Evolutionary conservation across 2,329 filamentous ascomycete genomes (phyloP), one percentile per base, ranked within the genome.

Genomic region (Aureobasidium sp.): DNA sequence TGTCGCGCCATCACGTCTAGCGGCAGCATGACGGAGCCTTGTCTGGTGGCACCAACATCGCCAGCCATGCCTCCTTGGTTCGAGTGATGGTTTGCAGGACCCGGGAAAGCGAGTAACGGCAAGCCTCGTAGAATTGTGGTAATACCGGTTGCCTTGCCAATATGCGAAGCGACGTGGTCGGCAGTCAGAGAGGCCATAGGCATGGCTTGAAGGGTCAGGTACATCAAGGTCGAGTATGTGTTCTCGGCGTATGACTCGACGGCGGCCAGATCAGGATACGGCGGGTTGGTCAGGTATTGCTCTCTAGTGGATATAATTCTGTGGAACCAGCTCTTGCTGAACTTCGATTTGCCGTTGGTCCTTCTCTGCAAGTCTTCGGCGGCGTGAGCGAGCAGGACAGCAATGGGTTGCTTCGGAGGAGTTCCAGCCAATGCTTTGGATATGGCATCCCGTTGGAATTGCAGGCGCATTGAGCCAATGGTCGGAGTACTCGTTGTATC

Each of bases 121-220:
- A 97, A 80, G 0, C 94, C 93, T 44, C 93, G 83, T n/a, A 99
- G 78, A 0, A 96, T 84, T 1, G 93, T 88, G 2, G 87, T 82
- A 61, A 99, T 97, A 9, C 94, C 94, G 53, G 86, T 88, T 0
- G 94, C 92, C 72, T 99, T 99, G 58, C 94, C 94, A 63, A 97
- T 89, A 73, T 99, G 94, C 61, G 90, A 95, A 9, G 93, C 93
- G 20, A 99, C 80, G 76, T 99, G 94, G 70, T 99, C 94, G 45
- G 91, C 85, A 27, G 92, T 88, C 69, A 96, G 82, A 1, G 90
- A 95, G 11, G 86, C 84, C 70, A 97, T 80, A 0, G 91, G 89
- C 62, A 97, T 77, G 7, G 88, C 82, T 20, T 90, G 90, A 41
- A 97, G 78, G 0, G 89, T 93, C 65, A 95, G 82, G 73, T 99